Evolutionary conservation across 257 asterid genomes (phyloP), one percentile per base, ranked within the genome.

Genomic region (Solanum gandarillasii): DNA sequence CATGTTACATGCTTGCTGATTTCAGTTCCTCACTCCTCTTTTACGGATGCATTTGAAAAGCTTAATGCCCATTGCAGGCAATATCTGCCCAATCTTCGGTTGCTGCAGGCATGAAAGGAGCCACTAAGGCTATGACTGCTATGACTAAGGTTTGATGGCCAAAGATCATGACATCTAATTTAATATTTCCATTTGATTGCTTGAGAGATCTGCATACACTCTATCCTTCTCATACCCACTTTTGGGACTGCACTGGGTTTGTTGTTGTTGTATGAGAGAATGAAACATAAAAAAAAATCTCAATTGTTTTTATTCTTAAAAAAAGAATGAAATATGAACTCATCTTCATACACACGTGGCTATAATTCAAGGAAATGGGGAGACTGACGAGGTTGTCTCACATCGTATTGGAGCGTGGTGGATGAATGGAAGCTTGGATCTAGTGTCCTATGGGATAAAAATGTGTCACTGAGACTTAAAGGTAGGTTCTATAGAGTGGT

Each of bases 91-190:
- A 95, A 87, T 92, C 98, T 60, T 97, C 99, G 38, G 98, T 97
- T 58, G 96, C 99, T 90, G 94, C 90, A 87, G 99, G 99, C 84
- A 93, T 97, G 96, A 93, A 94, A 89, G 99, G 99, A 89, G 99
- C 99, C 72, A 93, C 94, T 88, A 97, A 93, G 89, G 99, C 99
- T 86, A 97, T 97, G 99, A 85, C 92, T 76, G 96, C 99, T 39
- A 95, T 97, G 98, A 97, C 92, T 91, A 95, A 95, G 99, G 99
- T 94, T 73, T 34, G 89, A 55, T 41, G 43, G 20, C 39, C 5
- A 83, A 73, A 31, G 32, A 58, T 83, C 32, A 3, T 10, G 46
- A 7, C 8, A 31, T 71, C 73, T 60, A 25, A 11, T 27, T 72
- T 10, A 48, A 4, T 36, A 9, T 72, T 86, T 48, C 41, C 25